Conservation (phyloP, 169 alveolate genomes). For the Babesia caballi region DNA sequence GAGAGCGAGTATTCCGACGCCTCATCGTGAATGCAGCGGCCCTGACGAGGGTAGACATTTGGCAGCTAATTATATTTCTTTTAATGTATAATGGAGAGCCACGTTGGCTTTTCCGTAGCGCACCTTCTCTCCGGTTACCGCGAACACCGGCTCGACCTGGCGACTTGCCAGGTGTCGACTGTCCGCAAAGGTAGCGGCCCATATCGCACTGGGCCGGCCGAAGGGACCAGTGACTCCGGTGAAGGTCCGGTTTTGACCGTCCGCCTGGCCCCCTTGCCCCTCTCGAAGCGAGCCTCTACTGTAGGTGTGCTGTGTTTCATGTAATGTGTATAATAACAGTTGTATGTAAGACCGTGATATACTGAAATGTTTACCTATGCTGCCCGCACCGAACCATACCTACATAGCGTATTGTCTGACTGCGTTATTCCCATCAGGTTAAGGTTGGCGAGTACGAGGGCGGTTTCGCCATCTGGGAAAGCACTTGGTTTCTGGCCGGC, state of each 20-base stretch:
- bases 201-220: not conserved
- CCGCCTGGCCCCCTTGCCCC: not conserved
- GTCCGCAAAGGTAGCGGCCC: not conserved
- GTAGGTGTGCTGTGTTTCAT: not conserved
- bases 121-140: not conserved
- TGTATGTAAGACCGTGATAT: too few species aligned
- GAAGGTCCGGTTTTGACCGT: not conserved
- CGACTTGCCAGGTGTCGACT: not conserved
- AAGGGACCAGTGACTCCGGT: not conserved
- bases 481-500: constrained; percentile 49
- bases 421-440: constrained; percentile 21
- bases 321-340: not conserved
- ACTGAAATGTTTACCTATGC: too few species aligned
- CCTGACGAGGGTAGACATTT: not conserved
- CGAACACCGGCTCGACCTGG: not conserved
- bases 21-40: constrained; percentile 15
- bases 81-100: constrained; percentile 5
- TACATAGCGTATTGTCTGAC: not conserved
- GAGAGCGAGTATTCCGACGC: constrained; percentile 48
- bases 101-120: not conserved
- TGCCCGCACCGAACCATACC: too few species aligned
- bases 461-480: constrained; percentile 66
- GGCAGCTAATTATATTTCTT: too few species aligned
- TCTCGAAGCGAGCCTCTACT: not conserved
- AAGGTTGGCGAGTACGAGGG: constrained; percentile 47